A percentile compares a stretch with the other conserved stretches of the same genome.
phyloP scores from a whole-genome alignment of 176 grass and related monocot species.

The Carex parvula region DNA sequence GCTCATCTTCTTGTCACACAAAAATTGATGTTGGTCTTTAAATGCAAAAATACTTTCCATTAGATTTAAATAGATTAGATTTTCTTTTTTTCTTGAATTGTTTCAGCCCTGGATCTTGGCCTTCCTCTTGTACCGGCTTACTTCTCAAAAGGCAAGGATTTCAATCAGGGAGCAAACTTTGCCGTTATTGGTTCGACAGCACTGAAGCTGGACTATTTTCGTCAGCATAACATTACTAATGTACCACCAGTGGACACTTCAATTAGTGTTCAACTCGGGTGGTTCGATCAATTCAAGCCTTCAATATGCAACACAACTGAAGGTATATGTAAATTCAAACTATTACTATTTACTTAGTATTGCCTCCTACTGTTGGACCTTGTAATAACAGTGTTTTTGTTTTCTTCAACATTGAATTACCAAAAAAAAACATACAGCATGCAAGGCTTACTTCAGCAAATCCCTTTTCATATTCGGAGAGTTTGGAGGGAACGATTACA shows the following conservation, averaged over 20 bases:
- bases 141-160: slow-evolving; percentile 14
- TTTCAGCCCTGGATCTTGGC: slow-evolving; percentile 22
- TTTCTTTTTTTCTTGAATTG: too few species aligned
- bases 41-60: not conserved
- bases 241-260: not conserved
- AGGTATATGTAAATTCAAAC: slow-evolving; percentile 11
- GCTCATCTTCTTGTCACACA: not conserved
- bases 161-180: slow-evolving; percentile 31
- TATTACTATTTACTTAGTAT: not conserved
- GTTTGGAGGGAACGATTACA: slow-evolving; percentile 41
- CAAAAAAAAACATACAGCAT: slow-evolving; percentile 16
- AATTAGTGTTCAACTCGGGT: slow-evolving; percentile 9
- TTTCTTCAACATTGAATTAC: not conserved
- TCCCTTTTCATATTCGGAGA: slow-evolving; percentile 38
- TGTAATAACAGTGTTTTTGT: not conserved
- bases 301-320: slow-evolving; percentile 28
- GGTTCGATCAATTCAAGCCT: slow-evolving; percentile 31
- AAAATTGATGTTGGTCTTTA: not conserved
- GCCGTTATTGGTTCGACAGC: slow-evolving; percentile 24
- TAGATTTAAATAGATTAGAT: too few species aligned
- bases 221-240: not conserved
- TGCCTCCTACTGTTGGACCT: not conserved
- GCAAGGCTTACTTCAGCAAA: slow-evolving; percentile 26
- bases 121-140: slow-evolving; percentile 31
- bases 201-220: slow-evolving; percentile 25